Evolutionary conservation across 1,139 yeast genomes (phyloP).

Genomic region (Nakaseomyces bracarensis): DNA sequence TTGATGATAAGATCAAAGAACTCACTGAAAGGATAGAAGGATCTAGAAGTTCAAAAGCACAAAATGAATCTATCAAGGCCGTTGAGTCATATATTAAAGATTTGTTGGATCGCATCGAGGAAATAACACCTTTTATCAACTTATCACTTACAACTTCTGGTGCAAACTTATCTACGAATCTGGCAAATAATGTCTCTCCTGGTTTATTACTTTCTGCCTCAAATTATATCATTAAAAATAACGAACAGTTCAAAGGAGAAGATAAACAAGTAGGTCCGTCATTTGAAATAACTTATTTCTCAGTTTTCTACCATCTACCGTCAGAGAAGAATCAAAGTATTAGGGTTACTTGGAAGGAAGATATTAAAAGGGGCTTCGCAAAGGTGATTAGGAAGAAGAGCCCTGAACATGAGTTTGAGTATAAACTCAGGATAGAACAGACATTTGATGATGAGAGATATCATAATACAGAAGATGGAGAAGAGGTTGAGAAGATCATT

Average conservation of each 20-base stretch:
- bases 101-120: conserved; percentile 50
- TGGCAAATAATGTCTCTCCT: conserved; percentile 53
- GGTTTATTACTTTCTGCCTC: conserved; percentile 63
- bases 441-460: conserved; percentile 67
- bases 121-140: conserved; percentile 61
- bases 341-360: conserved; percentile 69
- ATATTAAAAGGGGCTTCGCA: conserved; percentile 50
- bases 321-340: conserved; percentile 16
- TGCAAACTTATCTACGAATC: conserved; percentile 46
- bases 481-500: conserved; percentile 33
- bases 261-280: conserved; percentile 47
- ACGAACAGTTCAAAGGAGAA: conserved; percentile 2
- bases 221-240: conserved; percentile 32
- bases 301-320: conserved; percentile 50
- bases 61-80: conserved; percentile 38
- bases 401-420: conserved; percentile 32
- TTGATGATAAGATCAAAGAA: conserved; percentile 43
- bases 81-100: conserved; percentile 46
- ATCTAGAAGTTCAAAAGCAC: conserved; percentile 27
- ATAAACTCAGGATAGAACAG: conserved; percentile 46
- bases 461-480: conserved; percentile 43
- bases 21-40: conserved; percentile 24
- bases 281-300: conserved; percentile 52
- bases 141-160: conserved; percentile 66
- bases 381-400: conserved; percentile 33